Evolutionary conservation across 2,329 filamentous ascomycete species (phyloP), one percentile per base, ranked within the genome.

Genomic region (Seiridium cupressi): DNA sequence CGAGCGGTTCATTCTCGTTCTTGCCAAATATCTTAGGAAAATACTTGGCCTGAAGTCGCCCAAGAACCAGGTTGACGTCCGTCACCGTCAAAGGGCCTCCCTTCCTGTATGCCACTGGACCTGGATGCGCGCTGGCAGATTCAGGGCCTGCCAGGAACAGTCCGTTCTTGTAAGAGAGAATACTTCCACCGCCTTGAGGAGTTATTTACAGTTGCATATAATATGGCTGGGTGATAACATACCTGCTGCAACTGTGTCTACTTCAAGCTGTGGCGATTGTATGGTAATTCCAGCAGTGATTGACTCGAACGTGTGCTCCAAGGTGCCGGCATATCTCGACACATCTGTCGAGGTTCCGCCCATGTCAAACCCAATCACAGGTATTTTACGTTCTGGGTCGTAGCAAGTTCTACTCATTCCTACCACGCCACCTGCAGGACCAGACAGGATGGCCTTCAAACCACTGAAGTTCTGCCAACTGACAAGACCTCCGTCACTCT

Each of bases 311-410:
- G 65, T 70, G 51, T 79, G 76, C 35, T 77, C 77, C 38, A 75
- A 75, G 2, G 70, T 69, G 1, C 77, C 77, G 3, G 70, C 87
- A 65, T 90, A 92, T 44, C 90, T 79, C 34, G 86, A 90, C 7
- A 92, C 88, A 69, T 92, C 89, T 1, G 90, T 92, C 35, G 84
- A 88, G 1, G 90, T 92, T n/a, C 90, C 90, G 7, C 76, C 76
- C 88, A 90, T 93, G 64, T 93, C 90, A 66, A 93, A 92, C 0
- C 90, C 90, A 64, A 92, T 92, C 2, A 93, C 84, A 0, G 90
- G 89, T 0, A 79, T 88, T 10, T 85, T 76, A 0, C 84, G 80
- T 61, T 92, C 89, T 72, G 48, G 44, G 58, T 67, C 61, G 55
- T 89, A 92, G 1, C 85, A 89, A 0, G 90, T 92, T 10, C 89